A percentile compares a stretch with the other conserved stretches of the same genome.
These are phyloP conservation scores for Escallonia rubra DNA, from an alignment of 129 eudicot species.

Conservation along the genomic window DNA sequence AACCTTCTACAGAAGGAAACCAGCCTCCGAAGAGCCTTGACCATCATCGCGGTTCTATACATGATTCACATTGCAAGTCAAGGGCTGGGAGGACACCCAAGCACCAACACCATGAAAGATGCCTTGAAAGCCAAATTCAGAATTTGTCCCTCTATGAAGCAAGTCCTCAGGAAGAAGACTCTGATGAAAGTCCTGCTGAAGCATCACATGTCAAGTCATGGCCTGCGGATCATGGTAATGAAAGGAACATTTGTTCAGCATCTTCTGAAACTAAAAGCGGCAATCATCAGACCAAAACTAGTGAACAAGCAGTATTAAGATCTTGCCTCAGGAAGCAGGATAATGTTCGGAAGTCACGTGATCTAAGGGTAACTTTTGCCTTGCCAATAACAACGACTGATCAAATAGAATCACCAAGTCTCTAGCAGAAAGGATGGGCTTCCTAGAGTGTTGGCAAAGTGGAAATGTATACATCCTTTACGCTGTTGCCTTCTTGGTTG, in stretches of 20 bases:
- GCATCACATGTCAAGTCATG: background rate
- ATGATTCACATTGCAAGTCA: conserved; percentile 16
- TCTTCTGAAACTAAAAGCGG: background rate
- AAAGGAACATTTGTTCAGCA: conserved; percentile 1
- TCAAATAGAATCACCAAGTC: background rate
- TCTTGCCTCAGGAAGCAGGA: conserved; percentile 50
- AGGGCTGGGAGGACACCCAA: conserved; percentile 41
- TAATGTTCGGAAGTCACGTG: conserved; percentile 16
- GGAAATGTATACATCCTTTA: background rate
- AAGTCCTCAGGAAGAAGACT: conserved; percentile 14
- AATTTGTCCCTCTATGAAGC: conserved; percentile 9
- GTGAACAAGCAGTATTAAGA: conserved; percentile 21
- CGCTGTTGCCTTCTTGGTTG: too few species aligned
- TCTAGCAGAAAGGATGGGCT: background rate
- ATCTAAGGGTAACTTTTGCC: conserved; percentile 46
- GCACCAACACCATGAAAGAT: conserved; percentile 6
- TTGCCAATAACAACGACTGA: conserved; percentile 12
- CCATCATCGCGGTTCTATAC: background rate
- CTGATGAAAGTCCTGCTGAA: background rate
- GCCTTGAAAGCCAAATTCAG: background rate
- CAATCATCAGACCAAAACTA: conserved; percentile 4
- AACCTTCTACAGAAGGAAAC: conserved; percentile 11
- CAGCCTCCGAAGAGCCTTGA: conserved; percentile 7
- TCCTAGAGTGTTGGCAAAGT: background rate
- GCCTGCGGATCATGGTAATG: background rate